Evolutionary conservation across 495 filamentous ascomycete genomes (phyloP).

Genomic region (Amorphotheca resinae): DNA sequence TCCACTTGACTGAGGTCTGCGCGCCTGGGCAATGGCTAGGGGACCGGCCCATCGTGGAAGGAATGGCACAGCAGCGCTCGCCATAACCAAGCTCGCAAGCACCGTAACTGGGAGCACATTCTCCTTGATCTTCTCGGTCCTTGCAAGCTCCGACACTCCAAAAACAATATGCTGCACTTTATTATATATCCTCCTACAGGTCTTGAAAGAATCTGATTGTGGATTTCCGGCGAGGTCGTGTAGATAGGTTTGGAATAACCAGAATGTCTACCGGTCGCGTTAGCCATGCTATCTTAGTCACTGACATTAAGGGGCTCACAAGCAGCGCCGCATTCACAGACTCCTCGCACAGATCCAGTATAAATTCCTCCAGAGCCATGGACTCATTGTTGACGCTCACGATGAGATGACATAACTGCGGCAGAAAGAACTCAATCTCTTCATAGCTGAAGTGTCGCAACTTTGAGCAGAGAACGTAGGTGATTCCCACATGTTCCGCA

Average conservation of each 20-base stretch:
- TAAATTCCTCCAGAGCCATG: conserved; percentile 71
- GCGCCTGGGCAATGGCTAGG: conserved; percentile 59
- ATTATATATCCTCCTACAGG: conserved; percentile 63
- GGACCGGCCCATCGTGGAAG: conserved; percentile 53
- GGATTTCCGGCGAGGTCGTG: conserved; percentile 59
- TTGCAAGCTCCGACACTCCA: conserved; percentile 44
- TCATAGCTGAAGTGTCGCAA: conserved; percentile 69
- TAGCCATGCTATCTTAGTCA: conserved; percentile 5
- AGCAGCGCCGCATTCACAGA: conserved; percentile 64
- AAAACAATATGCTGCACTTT: conserved; percentile 72
- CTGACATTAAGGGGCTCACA: conserved; percentile 30
- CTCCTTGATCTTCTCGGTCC: conserved; percentile 59
- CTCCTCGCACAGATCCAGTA: conserved; percentile 67
- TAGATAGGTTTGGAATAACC: conserved; percentile 72
- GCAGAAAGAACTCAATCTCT: conserved; percentile 76
- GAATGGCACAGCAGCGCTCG: conserved; percentile 41
- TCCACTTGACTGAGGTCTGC: conserved; percentile 46
- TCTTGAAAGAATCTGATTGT: conserved; percentile 55
- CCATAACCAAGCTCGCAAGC: conserved; percentile 57
- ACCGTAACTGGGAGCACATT: conserved; percentile 62
- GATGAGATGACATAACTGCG: conserved; percentile 67
- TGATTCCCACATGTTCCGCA: conserved; percentile 69
- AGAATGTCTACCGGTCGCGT: conserved; percentile 49
- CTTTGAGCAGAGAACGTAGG: conserved; percentile 69
- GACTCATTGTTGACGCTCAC: conserved; percentile 73